Evolutionary conservation across 2,329 filamentous ascomycete genomes (phyloP), one percentile per base, ranked within the genome.

Genomic region (Diaporthe sp.): DNA sequence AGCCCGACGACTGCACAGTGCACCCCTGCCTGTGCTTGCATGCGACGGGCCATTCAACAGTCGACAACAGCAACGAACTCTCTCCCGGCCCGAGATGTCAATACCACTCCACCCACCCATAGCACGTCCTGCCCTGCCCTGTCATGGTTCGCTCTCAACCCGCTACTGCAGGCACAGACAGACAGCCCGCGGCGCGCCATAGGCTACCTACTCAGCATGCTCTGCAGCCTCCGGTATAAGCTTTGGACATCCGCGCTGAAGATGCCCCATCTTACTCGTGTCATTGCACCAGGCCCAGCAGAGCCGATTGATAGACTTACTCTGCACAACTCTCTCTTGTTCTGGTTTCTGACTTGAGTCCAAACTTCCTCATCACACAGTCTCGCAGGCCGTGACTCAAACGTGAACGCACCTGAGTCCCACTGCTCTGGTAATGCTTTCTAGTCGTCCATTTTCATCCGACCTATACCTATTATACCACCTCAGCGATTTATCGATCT

Each of bases 91-190:
- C 62, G 44, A 53, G 28, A 53, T 53, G 17, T 53, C 46, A 39
- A 68, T 68, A 42, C 28, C 22, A 68, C 62, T 68, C 62, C 62
- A 68, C 62, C 62, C 62, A 51, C 31, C 28, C 28, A 67, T 34
- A 31, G 37, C 42, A 15, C 17, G 12, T 22, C 31, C 22, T 34
- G 55, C 55, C 55, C 28, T 60, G 57, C 57, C 25, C 28, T 22
- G 62, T 15, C 44, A 39, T 46, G 34, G 25, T n/a, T n/a, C 28
- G 13, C 44, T 37, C 44, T 68, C 19, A 37, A 53, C 22, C 65
- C 46, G 46, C 65, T 68, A 68, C 46, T 68, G 65, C 65, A 68
- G 65, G 65, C 65, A 68, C 65, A 68, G 62, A 68, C 62, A 22
- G 62, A 37, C 62, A 25, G 44, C 62, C 39, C 49, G 46, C 31